Conservation (phyloP, 2,329 filamentous ascomycete species). For the Elsinoe australis region DNA sequence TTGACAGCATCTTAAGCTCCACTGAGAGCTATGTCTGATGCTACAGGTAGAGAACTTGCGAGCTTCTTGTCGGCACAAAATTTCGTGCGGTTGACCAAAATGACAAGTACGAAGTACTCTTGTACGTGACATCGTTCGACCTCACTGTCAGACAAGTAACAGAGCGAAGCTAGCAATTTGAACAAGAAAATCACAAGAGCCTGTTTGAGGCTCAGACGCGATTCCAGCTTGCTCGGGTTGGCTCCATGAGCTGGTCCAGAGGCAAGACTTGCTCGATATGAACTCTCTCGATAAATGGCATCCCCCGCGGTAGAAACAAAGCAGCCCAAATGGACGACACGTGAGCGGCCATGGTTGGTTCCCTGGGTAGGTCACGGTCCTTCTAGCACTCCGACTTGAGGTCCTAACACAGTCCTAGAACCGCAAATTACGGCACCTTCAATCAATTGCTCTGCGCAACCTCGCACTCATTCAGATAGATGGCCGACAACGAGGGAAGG, state of each 20-base stretch:
- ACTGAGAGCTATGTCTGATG: too few relatives aligned
- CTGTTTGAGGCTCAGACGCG: background rate
- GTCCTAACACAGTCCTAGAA: slow-evolving; percentile 49
- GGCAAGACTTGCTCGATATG: slow-evolving; percentile 4
- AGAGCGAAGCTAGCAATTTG: too few relatives aligned
- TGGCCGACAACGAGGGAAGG: slow-evolving; percentile 44
- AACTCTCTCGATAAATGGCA: slow-evolving; percentile 15
- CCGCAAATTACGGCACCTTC: slow-evolving; percentile 78
- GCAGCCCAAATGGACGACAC: slow-evolving; percentile 26
- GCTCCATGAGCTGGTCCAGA: slow-evolving; percentile 15
- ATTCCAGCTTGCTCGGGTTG: background rate
- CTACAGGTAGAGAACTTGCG: background rate
- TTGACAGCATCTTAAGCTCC: too few relatives aligned
- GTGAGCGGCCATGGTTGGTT: slow-evolving; percentile 45
- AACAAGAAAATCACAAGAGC: background rate
- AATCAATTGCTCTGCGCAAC: slow-evolving; percentile 81
- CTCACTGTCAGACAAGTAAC: too few relatives aligned
- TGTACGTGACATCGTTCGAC: background rate
- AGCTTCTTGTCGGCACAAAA: slow-evolving; percentile 6
- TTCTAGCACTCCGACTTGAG: slow-evolving; percentile 8
- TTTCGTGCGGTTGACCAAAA: slow-evolving; percentile 6
- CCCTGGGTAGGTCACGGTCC: slow-evolving; percentile 38
- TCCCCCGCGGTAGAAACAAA: slow-evolving; percentile 14
- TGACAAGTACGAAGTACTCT: background rate
- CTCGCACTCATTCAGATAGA: slow-evolving; percentile 57